phyloP scores from a whole-genome alignment of 495 filamentous ascomycete genomes.

The Xanthoparmelia taractica region DNA sequence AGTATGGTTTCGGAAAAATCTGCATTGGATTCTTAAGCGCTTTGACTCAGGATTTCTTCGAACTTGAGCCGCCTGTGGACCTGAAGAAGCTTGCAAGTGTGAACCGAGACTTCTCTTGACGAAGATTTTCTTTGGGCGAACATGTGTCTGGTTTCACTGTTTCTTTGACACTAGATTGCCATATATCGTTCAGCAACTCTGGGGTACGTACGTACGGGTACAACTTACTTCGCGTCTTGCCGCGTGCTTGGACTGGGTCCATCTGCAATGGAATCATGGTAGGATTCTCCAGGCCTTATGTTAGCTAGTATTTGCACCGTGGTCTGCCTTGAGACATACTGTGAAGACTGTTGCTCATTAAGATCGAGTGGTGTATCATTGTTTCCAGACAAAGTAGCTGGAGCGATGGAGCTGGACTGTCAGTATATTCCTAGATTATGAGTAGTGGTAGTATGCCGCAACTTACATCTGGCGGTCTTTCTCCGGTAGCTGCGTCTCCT shows the following conservation, averaged over 20 bases:
- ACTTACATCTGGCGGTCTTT: too few species aligned
- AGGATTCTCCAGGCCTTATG: background rate
- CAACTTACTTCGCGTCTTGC: background rate
- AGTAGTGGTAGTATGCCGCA: too few species aligned
- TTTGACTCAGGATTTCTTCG: background rate
- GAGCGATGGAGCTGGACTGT: background rate
- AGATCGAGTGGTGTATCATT: background rate
- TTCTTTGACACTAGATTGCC: background rate
- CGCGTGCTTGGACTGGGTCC: background rate
- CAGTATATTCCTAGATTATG: background rate
- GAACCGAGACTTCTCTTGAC: background rate
- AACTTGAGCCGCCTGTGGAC: background rate
- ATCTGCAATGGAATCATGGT: background rate
- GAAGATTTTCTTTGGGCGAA: background rate
- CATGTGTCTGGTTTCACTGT: background rate
- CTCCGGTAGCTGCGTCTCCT: too few species aligned
- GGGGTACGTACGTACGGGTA: background rate
- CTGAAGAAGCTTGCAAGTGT: background rate
- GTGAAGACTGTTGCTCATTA: background rate
- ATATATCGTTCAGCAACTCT: background rate
- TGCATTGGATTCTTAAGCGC: too few species aligned
- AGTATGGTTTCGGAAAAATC: too few species aligned
- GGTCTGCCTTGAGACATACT: background rate
- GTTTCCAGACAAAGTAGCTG: background rate
- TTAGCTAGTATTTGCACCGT: background rate